These are phyloP conservation scores for Teratosphaeria nubilosa DNA, from an alignment of 2,329 filamentous ascomycete genomes.

Conservation along the genomic window DNA sequence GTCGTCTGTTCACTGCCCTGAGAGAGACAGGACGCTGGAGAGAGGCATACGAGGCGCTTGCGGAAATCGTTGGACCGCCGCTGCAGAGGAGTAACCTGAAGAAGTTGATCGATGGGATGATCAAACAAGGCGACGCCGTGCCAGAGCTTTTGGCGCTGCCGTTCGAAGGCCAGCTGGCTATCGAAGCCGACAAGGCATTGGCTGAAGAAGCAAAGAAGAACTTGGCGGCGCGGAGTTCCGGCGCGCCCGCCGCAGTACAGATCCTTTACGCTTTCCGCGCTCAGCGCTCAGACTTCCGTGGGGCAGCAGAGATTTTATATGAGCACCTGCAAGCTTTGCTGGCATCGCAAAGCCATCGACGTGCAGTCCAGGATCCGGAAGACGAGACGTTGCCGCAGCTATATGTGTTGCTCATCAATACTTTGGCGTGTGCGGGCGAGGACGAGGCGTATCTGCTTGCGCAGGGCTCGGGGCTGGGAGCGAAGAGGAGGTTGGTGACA, in stretches of 20 bases:
- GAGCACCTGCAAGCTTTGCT: conserved; percentile 44
- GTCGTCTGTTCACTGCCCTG: conserved; percentile 73
- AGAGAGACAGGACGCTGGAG: conserved; percentile 71
- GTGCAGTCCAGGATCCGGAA: conserved; percentile 27
- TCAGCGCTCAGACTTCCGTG: conserved; percentile 74
- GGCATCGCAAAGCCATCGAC: conserved; percentile 8
- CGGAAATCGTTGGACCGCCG: conserved; percentile 59
- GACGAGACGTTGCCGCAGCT: conserved; percentile 56
- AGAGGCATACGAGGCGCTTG: conserved; percentile 68
- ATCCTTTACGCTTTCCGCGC: conserved; percentile 89
- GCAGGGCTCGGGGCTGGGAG: conserved; percentile 33
- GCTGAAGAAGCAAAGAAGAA: conserved; percentile 59
- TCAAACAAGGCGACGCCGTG: conserved; percentile 18
- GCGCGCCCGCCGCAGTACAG: conserved; percentile 54
- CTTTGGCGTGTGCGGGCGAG: conserved; percentile 71
- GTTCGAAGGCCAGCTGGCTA: conserved; percentile 61
- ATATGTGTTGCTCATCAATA: conserved; percentile 87
- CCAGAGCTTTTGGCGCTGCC: conserved; percentile 57
- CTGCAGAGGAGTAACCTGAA: conserved; percentile 58
- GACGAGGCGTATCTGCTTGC: conserved; percentile 74
- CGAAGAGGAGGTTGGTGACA: conserved; percentile 68
- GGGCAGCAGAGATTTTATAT: conserved; percentile 51
- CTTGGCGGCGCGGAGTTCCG: conserved; percentile 39
- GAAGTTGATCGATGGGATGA: conserved; percentile 46
- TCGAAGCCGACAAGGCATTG: conserved; percentile 70